phyloP scores from a whole-genome alignment of 1,139 yeast species.

The Debaryomycetaceae sp. region DNA sequence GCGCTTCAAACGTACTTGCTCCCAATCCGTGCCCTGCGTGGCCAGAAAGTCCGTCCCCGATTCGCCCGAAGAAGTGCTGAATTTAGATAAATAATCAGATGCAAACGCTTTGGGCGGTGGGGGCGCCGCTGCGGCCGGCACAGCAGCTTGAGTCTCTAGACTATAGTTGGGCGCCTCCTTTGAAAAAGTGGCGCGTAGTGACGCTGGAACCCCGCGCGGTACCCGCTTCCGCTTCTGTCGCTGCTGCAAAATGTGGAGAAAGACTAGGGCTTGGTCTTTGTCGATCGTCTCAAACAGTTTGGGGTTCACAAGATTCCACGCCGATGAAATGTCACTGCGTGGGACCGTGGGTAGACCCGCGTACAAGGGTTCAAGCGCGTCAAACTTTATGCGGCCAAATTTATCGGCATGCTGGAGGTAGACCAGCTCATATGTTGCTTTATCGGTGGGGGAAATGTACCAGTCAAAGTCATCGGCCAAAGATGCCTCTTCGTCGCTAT shows the following conservation, averaged over 20 bases:
- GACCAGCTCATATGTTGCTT: slow-evolving; percentile 65
- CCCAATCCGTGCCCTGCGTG: slow-evolving; percentile 76
- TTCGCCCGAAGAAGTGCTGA: slow-evolving; percentile 37
- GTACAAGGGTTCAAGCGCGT: slow-evolving; percentile 60
- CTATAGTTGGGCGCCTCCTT: slow-evolving; percentile 78
- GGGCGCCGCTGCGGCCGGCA: slow-evolving; percentile 10
- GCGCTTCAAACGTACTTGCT: slow-evolving; percentile 71
- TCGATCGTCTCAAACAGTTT: slow-evolving; percentile 79
- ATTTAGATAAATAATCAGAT: slow-evolving; percentile 26
- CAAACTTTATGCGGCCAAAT: slow-evolving; percentile 75
- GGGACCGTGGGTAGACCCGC: slow-evolving; percentile 64
- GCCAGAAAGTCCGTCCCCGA: slow-evolving; percentile 68
- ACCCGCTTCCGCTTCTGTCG: slow-evolving; percentile 79
- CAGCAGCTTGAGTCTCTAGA: slow-evolving; percentile 16
- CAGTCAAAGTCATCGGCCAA: slow-evolving; percentile 76
- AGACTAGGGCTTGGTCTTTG: slow-evolving; percentile 84
- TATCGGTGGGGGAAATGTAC: slow-evolving; percentile 90
- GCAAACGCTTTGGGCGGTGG: slow-evolving; percentile 23
- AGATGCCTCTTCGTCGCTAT: slow-evolving; percentile 36
- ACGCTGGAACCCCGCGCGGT: slow-evolving; percentile 92
- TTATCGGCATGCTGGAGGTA: slow-evolving; percentile 67
- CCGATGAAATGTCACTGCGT: slow-evolving; percentile 74
- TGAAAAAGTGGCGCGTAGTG: slow-evolving; percentile 82
- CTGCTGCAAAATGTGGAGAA: slow-evolving; percentile 83
- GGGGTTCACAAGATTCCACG: slow-evolving; percentile 94